phyloP scores from a whole-genome alignment of 805 yeast genomes.

The Teunomyces funiuensis region DNA sequence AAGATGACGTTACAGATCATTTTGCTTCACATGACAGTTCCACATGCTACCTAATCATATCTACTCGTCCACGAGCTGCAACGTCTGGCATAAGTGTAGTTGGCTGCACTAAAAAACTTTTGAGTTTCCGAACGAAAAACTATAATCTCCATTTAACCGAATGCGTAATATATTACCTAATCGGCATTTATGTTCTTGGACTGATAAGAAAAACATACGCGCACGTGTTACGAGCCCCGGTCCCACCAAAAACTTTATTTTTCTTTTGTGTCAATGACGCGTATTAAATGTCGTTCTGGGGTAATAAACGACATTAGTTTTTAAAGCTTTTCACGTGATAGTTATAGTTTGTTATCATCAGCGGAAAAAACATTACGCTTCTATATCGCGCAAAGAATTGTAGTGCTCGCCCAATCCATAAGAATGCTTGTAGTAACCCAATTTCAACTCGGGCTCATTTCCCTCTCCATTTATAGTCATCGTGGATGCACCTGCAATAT shows the following conservation, averaged over 20 bases:
- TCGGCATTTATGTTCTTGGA: no score
- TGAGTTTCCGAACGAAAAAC: no score
- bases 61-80: no score
- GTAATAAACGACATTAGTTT: slow-evolving; percentile 5
- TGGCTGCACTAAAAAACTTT: no score
- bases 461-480: slow-evolving; percentile 62
- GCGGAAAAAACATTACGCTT: background rate
- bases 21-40: no score
- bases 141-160: no score
- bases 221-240: background rate
- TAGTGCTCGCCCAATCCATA: slow-evolving; percentile 95
- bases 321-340: slow-evolving; percentile 8
- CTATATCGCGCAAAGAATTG: slow-evolving; percentile 54
- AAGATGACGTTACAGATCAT: no score
- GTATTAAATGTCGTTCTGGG: slow-evolving; percentile 2
- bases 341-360: background rate
- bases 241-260: no score
- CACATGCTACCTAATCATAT: no score
- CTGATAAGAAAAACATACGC: slow-evolving; percentile 2
- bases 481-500: slow-evolving; percentile 75
- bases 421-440: slow-evolving; percentile 81
- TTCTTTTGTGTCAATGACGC: no score
- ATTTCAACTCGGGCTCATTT: slow-evolving; percentile 49
- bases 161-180: no score
- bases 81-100: no score